Evolutionary conservation across 371 early-diverging fungal species (phyloP), one percentile per base, ranked within the genome.

Genomic region (Mucor mucedo): DNA sequence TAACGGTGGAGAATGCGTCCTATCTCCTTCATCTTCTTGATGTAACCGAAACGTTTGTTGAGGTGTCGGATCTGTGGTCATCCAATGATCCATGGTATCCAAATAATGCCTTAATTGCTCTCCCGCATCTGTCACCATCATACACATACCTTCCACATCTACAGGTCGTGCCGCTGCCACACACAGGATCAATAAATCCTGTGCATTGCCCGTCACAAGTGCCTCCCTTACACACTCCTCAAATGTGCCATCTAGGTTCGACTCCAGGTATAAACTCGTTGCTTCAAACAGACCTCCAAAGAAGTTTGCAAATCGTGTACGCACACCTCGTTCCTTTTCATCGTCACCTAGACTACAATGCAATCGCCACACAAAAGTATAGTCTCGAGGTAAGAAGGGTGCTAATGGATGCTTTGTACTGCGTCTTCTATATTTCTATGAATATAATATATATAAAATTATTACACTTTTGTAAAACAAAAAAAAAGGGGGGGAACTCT

Each of bases 181-280:
- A 56, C 75, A 76, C 58, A 83, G 62, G 2, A 73, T 63, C 32
- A 79, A 47, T 5, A 83, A 49, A 68, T 70, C 66, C 35, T 83
- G 76, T 11, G 60, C 78, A 48, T 79, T 75, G 1, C 80, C 83
- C 5, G 71, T 55, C 42, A 83, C 80, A 6, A 79, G 47, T 0
- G 77, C 80, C 54, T 83, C 83, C 14, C 83, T 55, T 1, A 65
- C 65, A 47, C 80, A 79, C 44, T 82, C 83, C n/a, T 82, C 83
- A 68, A 78, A 76, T 0, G 80, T 69, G 0, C 83, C 80, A 53
- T 78, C 75, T 48, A 79, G 58, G 49, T 72, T 76, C 2, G 80
- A 78, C 63, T 82, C 83, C 39, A 79, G 55, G 41, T 79, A 78
- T 6, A 79, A 54, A 52, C 83, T 79, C 0, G 77, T 78, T 4